Evolutionary conservation across 352 stramenopile species (phyloP).

Genomic region (Phytophthora hibernalis): DNA sequence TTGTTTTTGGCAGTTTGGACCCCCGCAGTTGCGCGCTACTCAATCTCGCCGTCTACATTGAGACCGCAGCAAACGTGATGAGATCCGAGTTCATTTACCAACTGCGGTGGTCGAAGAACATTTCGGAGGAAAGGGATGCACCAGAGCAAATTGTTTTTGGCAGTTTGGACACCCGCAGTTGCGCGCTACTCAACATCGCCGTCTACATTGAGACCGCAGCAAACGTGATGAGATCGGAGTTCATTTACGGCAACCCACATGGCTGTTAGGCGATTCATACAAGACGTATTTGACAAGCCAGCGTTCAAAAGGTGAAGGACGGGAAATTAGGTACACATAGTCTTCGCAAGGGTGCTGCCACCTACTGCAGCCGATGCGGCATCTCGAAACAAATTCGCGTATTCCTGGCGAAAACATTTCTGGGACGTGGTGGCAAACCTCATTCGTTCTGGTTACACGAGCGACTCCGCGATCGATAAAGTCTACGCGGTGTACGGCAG

Average conservation of each 20-base stretch:
- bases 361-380: conserved; percentile 15
- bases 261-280: conserved; percentile 11
- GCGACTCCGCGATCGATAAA: too few relatives aligned
- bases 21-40: conserved; percentile 24
- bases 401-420: too few relatives aligned
- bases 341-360: conserved; percentile 10
- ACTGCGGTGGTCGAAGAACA: conserved; percentile 40
- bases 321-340: conserved; percentile 15
- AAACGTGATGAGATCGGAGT: conserved; percentile 6
- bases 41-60: conserved; percentile 26
- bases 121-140: conserved; percentile 43
- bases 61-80: conserved; percentile 1
- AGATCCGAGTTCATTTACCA: conserved; percentile 17
- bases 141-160: conserved; percentile 33
- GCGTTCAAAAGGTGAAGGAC: conserved; percentile 10
- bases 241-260: conserved; percentile 25
- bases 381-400: too few relatives aligned
- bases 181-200: conserved; percentile 23
- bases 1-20: conserved; percentile 30
- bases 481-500: too few relatives aligned
- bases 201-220: conserved; percentile 17
- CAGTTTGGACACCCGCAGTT: conserved; percentile 28
- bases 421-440: too few relatives aligned
- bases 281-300: conserved; percentile 8
- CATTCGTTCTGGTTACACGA: too few relatives aligned